A percentile compares a stretch with the other conserved stretches of the same genome.
phyloP scores from a whole-genome alignment of 202 grass and related monocot genomes.

The Bolboschoenoplectus hybrid region DNA sequence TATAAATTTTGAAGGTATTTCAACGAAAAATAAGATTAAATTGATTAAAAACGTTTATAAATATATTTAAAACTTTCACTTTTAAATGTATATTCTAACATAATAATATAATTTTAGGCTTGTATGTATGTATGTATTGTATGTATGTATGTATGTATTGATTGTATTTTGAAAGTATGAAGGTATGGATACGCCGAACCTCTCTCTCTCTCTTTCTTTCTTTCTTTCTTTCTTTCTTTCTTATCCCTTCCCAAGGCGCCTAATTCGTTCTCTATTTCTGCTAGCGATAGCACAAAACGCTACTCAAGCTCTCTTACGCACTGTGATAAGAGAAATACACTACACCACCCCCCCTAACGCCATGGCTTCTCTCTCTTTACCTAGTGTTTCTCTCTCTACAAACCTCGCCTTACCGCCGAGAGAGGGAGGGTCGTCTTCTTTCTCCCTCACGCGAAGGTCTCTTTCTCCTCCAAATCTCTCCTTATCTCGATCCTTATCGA shows the following conservation, averaged over 20 bases:
- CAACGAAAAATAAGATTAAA: too few species aligned
- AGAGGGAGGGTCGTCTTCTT: constrained; percentile 5
- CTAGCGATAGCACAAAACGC: not conserved
- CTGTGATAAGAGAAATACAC: not conserved
- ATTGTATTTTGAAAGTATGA: too few species aligned
- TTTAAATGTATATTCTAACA: too few species aligned
- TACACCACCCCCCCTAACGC: not conserved
- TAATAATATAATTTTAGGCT: too few species aligned
- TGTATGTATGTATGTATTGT: too few species aligned
- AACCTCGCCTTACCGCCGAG: not conserved
- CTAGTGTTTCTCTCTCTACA: not conserved
- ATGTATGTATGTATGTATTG: too few species aligned
- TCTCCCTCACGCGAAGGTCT: constrained; percentile 17
- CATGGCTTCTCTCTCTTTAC: constrained; percentile 32
- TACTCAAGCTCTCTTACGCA: not conserved
- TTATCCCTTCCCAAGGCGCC: constrained; percentile 8
- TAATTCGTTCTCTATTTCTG: not conserved
- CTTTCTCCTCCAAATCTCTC: not conserved
- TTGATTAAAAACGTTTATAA: too few species aligned
- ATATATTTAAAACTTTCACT: too few species aligned
- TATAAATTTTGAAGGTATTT: too few species aligned
- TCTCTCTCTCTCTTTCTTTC: too few species aligned
- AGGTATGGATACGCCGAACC: too few species aligned
- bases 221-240: constrained; percentile 1
- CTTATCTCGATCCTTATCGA: not conserved